Percentiles rank a stretch among this genome's conserved stretches.
Conservation (phyloP, 768 basidiomycete genomes). For the Boletus sensibilis region DNA sequence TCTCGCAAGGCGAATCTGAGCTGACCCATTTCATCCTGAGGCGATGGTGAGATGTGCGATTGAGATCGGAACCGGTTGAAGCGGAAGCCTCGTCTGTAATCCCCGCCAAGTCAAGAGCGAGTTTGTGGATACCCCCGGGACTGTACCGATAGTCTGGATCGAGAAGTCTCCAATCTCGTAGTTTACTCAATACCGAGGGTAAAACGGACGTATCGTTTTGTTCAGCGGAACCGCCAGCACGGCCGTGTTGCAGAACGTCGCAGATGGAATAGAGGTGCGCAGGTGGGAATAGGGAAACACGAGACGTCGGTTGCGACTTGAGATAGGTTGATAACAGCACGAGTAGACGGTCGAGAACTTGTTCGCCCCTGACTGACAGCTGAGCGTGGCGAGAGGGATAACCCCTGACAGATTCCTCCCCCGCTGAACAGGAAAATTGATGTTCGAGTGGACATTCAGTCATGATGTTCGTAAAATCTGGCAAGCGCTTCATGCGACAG, state of each 20-base stretch:
- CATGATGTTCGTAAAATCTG: slow-evolving; percentile 24
- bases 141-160: slow-evolving; percentile 16
- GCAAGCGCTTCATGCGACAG: slow-evolving; percentile 9
- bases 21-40: slow-evolving; percentile 22
- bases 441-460: slow-evolving; percentile 8
- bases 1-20: slow-evolving; percentile 8
- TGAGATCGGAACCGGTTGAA: not conserved
- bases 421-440: not conserved
- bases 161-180: slow-evolving; percentile 28
- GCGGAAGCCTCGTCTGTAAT: slow-evolving; percentile 3
- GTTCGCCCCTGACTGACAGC: slow-evolving; percentile 9
- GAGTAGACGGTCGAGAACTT: slow-evolving; percentile 16
- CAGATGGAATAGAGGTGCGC: slow-evolving; percentile 28
- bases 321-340: slow-evolving; percentile 15
- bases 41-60: not conserved
- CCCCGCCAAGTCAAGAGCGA: slow-evolving; percentile 23
- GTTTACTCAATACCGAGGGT: slow-evolving; percentile 23
- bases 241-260: slow-evolving; percentile 6
- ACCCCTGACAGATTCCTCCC: slow-evolving; percentile 5
- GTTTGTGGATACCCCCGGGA: slow-evolving; percentile 6
- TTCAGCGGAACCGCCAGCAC: not conserved
- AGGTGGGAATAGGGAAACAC: slow-evolving; percentile 8
- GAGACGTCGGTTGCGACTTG: not conserved
- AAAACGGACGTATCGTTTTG: slow-evolving; percentile 8
- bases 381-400: not conserved